Evolutionary conservation across 495 filamentous ascomycete species (phyloP).

Genomic region (Patellaria atrata): DNA sequence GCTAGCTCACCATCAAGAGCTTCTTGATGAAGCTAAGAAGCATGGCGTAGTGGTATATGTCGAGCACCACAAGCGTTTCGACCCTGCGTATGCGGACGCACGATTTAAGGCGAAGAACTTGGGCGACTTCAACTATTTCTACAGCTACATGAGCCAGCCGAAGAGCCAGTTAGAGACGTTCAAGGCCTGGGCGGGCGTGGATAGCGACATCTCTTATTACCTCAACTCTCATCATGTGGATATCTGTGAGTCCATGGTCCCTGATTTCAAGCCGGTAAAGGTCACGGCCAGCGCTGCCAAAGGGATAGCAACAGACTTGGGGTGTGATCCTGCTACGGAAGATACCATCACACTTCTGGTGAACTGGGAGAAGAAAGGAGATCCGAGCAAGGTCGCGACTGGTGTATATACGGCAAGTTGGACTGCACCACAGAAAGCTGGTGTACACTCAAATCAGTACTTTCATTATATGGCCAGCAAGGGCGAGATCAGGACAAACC

Average conservation of each 20-base stretch:
- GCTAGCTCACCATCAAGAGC: conserved; percentile 59
- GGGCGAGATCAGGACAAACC: conserved; percentile 80
- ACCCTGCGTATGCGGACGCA: conserved; percentile 83
- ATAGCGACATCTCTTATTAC: conserved; percentile 89
- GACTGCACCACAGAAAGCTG: conserved; percentile 84
- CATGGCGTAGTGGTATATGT: conserved; percentile 80
- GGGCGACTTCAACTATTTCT: conserved; percentile 96
- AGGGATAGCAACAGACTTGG: conserved; percentile 56
- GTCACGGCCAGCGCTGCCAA: conserved; percentile 64
- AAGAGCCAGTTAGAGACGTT: conserved; percentile 89
- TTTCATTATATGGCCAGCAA: conserved; percentile 80
- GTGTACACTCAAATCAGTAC: conserved; percentile 89
- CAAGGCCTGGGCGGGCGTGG: conserved; percentile 85
- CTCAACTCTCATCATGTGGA: conserved; percentile 90
- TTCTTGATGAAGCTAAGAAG: conserved; percentile 57
- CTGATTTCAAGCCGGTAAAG: conserved; percentile 59
- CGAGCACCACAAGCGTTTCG: conserved; percentile 93
- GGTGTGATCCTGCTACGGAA: conserved; percentile 67
- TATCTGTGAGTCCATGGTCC: conserved; percentile 79
- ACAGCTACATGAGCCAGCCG: conserved; percentile 91
- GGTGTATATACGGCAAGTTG: conserved; percentile 91
- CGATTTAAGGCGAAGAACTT: conserved; percentile 53
- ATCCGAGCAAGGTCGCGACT: conserved; percentile 54
- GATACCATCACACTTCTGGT: conserved; percentile 87
- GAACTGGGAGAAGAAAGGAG: conserved; percentile 64